Evolutionary conservation across 148 eudicot species (phyloP).

Genomic region (Rhododendron molle): DNA sequence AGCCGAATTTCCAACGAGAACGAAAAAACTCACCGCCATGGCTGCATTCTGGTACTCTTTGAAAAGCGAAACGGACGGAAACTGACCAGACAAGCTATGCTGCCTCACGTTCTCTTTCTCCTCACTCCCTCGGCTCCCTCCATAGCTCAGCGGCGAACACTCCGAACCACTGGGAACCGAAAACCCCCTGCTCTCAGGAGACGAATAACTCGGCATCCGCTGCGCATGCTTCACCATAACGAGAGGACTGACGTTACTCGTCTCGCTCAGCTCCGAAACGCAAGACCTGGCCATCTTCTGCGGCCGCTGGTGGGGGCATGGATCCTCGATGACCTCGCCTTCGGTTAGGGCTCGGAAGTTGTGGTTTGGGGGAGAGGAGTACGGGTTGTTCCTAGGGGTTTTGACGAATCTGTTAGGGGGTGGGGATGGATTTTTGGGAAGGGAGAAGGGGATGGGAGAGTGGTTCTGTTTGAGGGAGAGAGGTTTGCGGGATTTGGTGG

Average conservation of each 20-base stretch:
- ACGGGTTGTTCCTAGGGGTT: conserved; percentile 9
- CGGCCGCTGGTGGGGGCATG: conserved; percentile 31
- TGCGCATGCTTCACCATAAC: conserved; percentile 43
- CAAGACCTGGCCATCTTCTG: conserved; percentile 37
- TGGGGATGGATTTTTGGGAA: conserved; percentile 8
- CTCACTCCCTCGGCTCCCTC: conserved; percentile 9
- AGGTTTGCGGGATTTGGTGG: conserved; percentile 40
- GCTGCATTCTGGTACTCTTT: conserved; percentile 88
- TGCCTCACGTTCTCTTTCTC: conserved; percentile 25
- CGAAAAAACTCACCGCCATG: conserved; percentile 51
- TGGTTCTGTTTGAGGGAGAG: conserved; percentile 26
- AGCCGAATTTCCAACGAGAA: neutral
- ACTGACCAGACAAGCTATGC: conserved; percentile 66
- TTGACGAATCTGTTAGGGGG: conserved; percentile 19
- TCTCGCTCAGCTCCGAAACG: conserved; percentile 32
- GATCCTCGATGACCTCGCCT: conserved; percentile 26
- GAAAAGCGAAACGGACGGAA: conserved; percentile 75
- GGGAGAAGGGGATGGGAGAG: conserved; percentile 32
- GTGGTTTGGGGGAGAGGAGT: conserved; percentile 6
- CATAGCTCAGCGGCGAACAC: conserved; percentile 25
- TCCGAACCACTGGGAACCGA: conserved; percentile 23
- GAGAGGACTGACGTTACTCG: conserved; percentile 25
- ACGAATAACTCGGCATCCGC: conserved; percentile 25
- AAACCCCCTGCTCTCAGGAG: conserved; percentile 23
- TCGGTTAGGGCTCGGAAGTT: conserved; percentile 4